These are phyloP conservation scores for Acidomyces sp. DNA, from an alignment of 495 filamentous ascomycete species.

Conservation along the genomic window DNA sequence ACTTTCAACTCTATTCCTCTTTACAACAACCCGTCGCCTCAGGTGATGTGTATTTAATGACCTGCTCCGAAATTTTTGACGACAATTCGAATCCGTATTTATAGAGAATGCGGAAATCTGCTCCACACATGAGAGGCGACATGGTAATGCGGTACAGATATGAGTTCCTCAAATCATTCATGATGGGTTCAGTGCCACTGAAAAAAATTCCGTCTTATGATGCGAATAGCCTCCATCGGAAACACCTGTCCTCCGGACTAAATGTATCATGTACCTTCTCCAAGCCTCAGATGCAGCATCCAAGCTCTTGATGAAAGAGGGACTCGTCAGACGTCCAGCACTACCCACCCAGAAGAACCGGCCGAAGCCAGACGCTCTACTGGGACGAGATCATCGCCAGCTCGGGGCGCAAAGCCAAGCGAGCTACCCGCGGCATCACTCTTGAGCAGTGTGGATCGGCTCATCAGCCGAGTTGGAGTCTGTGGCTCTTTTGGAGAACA, in stretches of 20 bases:
- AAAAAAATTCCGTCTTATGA: too few relatives aligned
- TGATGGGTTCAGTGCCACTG: too few relatives aligned
- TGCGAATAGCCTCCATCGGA: constrained; percentile 1
- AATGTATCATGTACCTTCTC: constrained; percentile 3
- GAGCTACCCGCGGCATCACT: constrained; percentile 14
- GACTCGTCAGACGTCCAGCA: constrained; percentile 14
- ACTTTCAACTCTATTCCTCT: too few relatives aligned
- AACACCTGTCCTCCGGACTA: background rate
- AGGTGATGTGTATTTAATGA: too few relatives aligned
- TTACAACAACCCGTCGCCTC: too few relatives aligned
- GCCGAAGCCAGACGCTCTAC: constrained; percentile 10
- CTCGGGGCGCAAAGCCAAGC: constrained; percentile 8
- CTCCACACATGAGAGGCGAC: too few relatives aligned
- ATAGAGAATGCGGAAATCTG: too few relatives aligned
- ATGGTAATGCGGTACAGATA: too few relatives aligned
- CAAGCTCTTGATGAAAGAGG: constrained; percentile 8
- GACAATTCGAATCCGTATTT: too few relatives aligned
- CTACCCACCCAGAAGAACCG: constrained; percentile 10
- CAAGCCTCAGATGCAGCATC: background rate
- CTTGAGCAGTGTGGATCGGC: constrained; percentile 12
- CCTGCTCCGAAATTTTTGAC: too few relatives aligned
- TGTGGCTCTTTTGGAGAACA: constrained; percentile 17
- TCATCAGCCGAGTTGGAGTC: constrained; percentile 17
- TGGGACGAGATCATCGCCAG: constrained; percentile 15
- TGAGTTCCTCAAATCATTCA: too few relatives aligned